Evolutionary conservation across 306 rosid genomes (phyloP), one percentile per base, ranked within the genome.

Genomic region (Bauhinia variegata): DNA sequence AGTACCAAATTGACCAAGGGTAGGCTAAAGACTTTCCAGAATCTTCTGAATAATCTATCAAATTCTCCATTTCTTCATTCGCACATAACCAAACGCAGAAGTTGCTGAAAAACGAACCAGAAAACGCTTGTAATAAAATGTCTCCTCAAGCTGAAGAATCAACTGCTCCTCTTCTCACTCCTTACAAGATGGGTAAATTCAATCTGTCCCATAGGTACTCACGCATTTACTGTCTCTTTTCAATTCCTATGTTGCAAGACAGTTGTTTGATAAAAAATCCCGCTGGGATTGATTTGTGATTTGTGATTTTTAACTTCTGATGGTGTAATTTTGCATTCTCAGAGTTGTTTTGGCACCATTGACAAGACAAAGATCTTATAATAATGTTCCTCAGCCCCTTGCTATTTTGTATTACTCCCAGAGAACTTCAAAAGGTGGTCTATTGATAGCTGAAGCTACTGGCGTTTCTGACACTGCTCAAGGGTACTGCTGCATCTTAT

Each of bases 391-490:
- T 34, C 85, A 79, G 74, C 76, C 81, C 0, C 86, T 77, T 60
- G 87, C 84, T 23, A 53, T 83, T 39, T 76, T 88, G 41, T 83
- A 85, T 73, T 88, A 87, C 65, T 73, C 95, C 23, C 87, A 85
- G 54, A 75, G 90, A 72, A 39, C 87, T 52, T 36, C 84, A n/a
- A 53, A 70, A 16, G 87, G 83, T 1, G 85, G 87, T 7, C 59
- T 82, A 53, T 66, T 86, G 63, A 71, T 83, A 19, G 8, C 84
- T 23, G 88, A 82, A 68, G 87, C 85, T 19, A 55, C 85, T 53
- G 80, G 65, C 9, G 67, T 85, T 72, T 79, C 85, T 50, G 70
- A 80, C 12, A 85, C 88, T 60, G 83, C 81, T 63, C 75, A 50
- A 56, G 87, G 87, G n/a, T n/a, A n/a, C n/a, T n/a, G n/a, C n/a